Percentiles rank a stretch among this genome's conserved stretches.
These are phyloP conservation scores for Fonsecaea pugnacius DNA, from an alignment of 2,329 filamentous ascomycete genomes.

Conservation along the genomic window DNA sequence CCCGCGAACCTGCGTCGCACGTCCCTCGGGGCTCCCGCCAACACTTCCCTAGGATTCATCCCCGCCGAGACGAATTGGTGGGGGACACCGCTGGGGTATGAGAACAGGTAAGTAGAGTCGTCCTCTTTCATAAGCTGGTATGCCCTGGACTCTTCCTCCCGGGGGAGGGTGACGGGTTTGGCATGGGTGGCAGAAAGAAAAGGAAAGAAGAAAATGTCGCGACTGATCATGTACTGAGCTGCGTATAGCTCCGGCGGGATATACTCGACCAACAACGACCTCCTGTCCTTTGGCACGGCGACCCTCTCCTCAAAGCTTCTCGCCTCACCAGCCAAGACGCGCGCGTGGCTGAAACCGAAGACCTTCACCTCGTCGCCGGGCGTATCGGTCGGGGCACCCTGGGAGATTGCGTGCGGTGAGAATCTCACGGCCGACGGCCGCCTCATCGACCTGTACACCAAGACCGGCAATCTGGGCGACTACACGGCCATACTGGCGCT, in stretches of 20 bases:
- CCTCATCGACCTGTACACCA: conserved; percentile 18
- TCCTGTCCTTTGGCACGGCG: conserved; percentile 42
- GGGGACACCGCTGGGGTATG: conserved; percentile 5
- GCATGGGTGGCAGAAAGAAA: neutral
- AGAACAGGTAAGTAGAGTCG: neutral
- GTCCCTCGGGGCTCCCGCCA: neutral
- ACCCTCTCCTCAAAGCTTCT: conserved; percentile 40
- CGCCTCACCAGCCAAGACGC: conserved; percentile 42
- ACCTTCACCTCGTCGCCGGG: conserved; percentile 46
- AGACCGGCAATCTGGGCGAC: conserved; percentile 16
- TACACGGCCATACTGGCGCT: conserved; percentile 15
- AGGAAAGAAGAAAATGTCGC: too few species aligned
- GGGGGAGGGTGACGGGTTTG: too few species aligned
- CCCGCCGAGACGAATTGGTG: conserved; percentile 14
- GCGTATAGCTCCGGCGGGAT: conserved; percentile 17
- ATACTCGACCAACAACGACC: conserved; percentile 46
- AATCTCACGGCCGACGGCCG: conserved; percentile 21
- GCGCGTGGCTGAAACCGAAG: conserved; percentile 50
- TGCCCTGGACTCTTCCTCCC: too few species aligned
- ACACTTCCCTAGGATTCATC: conserved; percentile 11
- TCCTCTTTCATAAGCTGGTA: too few species aligned
- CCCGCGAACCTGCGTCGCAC: neutral
- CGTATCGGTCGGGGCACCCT: conserved; percentile 46
- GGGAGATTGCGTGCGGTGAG: conserved; percentile 43
- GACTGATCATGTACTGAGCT: too few species aligned